Conservation (phyloP, 2,329 filamentous ascomycete genomes). For the Didymella keratinophila region DNA sequence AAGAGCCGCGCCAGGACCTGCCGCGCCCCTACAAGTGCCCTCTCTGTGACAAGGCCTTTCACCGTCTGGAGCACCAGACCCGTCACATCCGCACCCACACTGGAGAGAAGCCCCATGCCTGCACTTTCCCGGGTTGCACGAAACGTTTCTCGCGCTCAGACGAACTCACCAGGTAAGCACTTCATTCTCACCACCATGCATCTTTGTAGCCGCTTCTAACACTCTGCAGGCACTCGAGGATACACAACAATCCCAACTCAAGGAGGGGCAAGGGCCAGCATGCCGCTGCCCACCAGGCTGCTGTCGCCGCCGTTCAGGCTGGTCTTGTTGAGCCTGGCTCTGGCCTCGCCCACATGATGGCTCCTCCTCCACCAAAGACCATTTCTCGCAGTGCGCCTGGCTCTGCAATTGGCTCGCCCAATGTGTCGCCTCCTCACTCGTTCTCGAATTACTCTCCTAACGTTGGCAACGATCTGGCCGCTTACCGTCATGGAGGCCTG, state of each 20-base stretch:
- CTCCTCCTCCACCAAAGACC: slow-evolving; percentile 74
- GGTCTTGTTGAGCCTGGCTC: slow-evolving; percentile 61
- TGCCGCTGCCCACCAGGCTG: slow-evolving; percentile 65
- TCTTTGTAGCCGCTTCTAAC: slow-evolving; percentile 17
- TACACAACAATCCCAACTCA: slow-evolving; percentile 99
- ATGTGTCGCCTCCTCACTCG: slow-evolving; percentile 92
- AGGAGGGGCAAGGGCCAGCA: slow-evolving; percentile 86
- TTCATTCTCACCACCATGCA: background rate
- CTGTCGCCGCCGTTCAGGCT: slow-evolving; percentile 60
- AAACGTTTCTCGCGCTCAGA: slow-evolving; percentile 98
- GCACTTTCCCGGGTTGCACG: slow-evolving; percentile 92
- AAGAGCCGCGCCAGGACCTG: slow-evolving; percentile 77
- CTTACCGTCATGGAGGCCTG: slow-evolving; percentile 56
- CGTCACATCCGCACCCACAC: slow-evolving; percentile 96
- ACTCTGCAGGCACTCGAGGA: slow-evolving; percentile 80
- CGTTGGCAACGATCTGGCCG: slow-evolving; percentile 64
- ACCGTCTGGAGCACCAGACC: slow-evolving; percentile 93
- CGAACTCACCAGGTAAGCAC: slow-evolving; percentile 72
- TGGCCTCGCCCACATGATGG: slow-evolving; percentile 72
- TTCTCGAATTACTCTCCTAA: slow-evolving; percentile 70
- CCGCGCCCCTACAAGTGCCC: slow-evolving; percentile 98
- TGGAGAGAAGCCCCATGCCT: slow-evolving; percentile 96
- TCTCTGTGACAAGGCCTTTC: slow-evolving; percentile 97
- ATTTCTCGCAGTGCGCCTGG: slow-evolving; percentile 88
- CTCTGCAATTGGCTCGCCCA: slow-evolving; percentile 88